These are phyloP conservation scores for Phytophthora podocarpi DNA, from an alignment of 352 stramenopile genomes.

Conservation along the genomic window DNA sequence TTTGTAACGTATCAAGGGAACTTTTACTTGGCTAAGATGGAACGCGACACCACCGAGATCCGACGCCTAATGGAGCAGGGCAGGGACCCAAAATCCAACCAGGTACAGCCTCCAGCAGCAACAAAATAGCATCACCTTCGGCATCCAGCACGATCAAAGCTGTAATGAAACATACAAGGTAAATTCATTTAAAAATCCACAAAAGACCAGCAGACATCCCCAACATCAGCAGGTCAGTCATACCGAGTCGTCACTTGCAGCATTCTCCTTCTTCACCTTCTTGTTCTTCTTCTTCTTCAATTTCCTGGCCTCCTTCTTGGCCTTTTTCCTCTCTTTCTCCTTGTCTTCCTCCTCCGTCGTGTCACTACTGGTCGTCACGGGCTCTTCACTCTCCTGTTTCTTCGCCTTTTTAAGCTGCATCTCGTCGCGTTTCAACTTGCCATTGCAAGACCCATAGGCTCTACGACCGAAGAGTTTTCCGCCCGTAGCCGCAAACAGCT, in stretches of 20 bases:
- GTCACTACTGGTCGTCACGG: conserved; percentile 17
- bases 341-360: conserved; percentile 25
- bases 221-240: too few species aligned
- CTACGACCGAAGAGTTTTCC: conserved; percentile 95
- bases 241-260: conserved; percentile 16
- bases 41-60: conserved; percentile 59
- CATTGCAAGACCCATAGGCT: conserved; percentile 88
- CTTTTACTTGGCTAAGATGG: conserved; percentile 75
- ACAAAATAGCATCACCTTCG: conserved; percentile 6
- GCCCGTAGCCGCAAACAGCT: conserved; percentile 95
- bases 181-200: conserved; percentile 21
- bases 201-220: neutral
- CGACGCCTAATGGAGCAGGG: conserved; percentile 23
- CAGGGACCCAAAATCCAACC: conserved; percentile 11
- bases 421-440: conserved; percentile 86
- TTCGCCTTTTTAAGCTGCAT: conserved; percentile 53
- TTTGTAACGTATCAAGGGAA: conserved; percentile 66
- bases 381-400: conserved; percentile 34
- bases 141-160: neutral
- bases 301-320: conserved; percentile 17
- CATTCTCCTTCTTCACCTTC: conserved; percentile 21
- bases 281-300: conserved; percentile 28
- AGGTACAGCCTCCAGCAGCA: conserved; percentile 9
- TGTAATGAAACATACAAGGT: conserved; percentile 18
- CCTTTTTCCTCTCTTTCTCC: conserved; percentile 14